Percentiles rank a stretch among this genome's conserved stretches.
These are phyloP conservation scores for Escallonia rubra DNA, from an alignment of 129 eudicot species.

Conservation along the genomic window DNA sequence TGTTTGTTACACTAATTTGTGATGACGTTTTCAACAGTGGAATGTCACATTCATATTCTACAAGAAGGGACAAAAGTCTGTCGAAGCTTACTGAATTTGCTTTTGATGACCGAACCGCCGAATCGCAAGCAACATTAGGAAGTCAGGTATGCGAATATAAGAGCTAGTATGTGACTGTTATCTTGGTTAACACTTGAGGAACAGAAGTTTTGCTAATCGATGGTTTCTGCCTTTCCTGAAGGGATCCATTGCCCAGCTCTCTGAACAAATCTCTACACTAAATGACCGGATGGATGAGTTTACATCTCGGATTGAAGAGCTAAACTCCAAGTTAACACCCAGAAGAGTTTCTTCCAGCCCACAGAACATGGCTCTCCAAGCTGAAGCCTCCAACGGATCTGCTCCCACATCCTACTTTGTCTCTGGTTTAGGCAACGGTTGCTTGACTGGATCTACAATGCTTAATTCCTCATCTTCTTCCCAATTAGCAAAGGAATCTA, in stretches of 20 bases:
- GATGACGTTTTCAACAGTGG: conserved; percentile 38
- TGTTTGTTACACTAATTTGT: background rate
- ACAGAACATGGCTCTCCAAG: conserved; percentile 41
- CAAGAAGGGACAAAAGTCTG: conserved; percentile 53
- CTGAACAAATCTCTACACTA: conserved; percentile 84
- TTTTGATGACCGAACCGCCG: conserved; percentile 45
- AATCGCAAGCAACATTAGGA: conserved; percentile 39
- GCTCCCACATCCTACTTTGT: conserved; percentile 67
- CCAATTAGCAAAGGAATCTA: conserved; percentile 62
- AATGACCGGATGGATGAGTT: conserved; percentile 94
- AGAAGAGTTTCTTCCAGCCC: conserved; percentile 40
- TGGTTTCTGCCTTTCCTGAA: conserved; percentile 3
- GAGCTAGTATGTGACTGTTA: background rate
- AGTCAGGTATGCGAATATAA: conserved; percentile 43
- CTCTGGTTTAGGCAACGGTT: conserved; percentile 59
- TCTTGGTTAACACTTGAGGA: background rate
- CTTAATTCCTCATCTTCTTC: conserved; percentile 62
- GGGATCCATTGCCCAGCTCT: conserved; percentile 75
- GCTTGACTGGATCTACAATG: conserved; percentile 46
- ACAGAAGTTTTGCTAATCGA: background rate
- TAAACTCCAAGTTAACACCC: conserved; percentile 56
- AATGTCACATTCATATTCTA: conserved; percentile 77
- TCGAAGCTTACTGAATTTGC: conserved; percentile 38
- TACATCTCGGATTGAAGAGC: conserved; percentile 70
- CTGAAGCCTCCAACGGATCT: conserved; percentile 65